Percentiles rank a stretch among this genome's conserved stretches.
Evolutionary conservation across 805 yeast species (phyloP).

Genomic region (Phaffomyces thermotolerans): DNA sequence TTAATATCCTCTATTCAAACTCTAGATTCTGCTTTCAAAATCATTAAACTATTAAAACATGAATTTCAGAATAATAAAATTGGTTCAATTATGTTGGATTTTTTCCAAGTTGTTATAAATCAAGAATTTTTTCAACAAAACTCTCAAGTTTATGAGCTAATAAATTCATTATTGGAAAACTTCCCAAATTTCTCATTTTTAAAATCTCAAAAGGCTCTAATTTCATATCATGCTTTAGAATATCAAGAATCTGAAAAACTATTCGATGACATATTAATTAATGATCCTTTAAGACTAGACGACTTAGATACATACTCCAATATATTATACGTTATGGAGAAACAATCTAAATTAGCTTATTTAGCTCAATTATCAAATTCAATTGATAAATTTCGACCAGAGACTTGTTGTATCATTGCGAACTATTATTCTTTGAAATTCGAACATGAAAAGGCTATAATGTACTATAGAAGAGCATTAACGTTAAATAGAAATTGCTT

Average conservation of each 20-base stretch:
- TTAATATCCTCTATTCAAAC: constrained; percentile 53
- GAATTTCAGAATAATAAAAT: constrained; percentile 11
- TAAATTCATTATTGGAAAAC: constrained; percentile 40
- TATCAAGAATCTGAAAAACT: constrained; percentile 71
- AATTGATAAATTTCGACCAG: constrained; percentile 84
- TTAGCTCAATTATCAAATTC: constrained; percentile 80
- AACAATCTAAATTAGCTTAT: constrained; percentile 72
- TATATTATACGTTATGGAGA: constrained; percentile 89
- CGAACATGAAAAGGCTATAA: constrained; percentile 91
- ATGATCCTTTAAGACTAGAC: constrained; percentile 83
- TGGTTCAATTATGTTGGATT: constrained; percentile 11
- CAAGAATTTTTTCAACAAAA: constrained; percentile 78
- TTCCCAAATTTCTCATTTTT: constrained; percentile 74
- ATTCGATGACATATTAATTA: constrained; percentile 65
- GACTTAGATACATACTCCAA: constrained; percentile 93
- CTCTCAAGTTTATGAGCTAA: constrained; percentile 40
- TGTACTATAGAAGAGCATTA: constrained; percentile 86
- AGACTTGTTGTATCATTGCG: constrained; percentile 90
- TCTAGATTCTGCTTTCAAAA: constrained; percentile 48
- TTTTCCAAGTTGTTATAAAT: constrained; percentile 18
- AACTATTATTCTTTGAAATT: constrained; percentile 87
- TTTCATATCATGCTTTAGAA: constrained; percentile 79
- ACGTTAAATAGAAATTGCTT: constrained; percentile 72
- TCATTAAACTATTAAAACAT: constrained; percentile 16
- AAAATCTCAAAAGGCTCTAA: constrained; percentile 73